Evolutionary conservation across 148 eudicot genomes (phyloP).

Genomic region (Talinum fruticosum): DNA sequence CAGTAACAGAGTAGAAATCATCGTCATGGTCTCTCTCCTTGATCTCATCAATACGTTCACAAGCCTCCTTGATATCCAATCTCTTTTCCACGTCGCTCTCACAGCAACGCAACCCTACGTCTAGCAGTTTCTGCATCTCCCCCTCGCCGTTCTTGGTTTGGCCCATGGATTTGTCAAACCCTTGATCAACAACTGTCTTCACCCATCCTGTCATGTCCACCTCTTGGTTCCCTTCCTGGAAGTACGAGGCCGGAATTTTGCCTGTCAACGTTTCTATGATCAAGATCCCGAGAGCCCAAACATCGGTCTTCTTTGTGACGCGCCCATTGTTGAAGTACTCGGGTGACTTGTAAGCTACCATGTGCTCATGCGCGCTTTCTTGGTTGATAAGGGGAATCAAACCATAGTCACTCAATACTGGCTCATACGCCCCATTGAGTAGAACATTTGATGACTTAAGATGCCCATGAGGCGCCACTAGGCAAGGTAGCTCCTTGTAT

Average conservation of each 20-base stretch:
- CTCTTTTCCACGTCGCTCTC: slow-evolving; percentile 55
- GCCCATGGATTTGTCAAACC: slow-evolving; percentile 56
- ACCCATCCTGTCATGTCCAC: slow-evolving; percentile 47
- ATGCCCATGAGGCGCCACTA: slow-evolving; percentile 77
- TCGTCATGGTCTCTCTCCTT: slow-evolving; percentile 53
- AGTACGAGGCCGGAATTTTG: slow-evolving; percentile 44
- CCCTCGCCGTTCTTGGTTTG: slow-evolving; percentile 32
- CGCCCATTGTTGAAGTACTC: slow-evolving; percentile 52
- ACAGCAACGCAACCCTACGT: slow-evolving; percentile 61
- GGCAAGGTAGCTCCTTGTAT: slow-evolving; percentile 59
- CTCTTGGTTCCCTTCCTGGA: slow-evolving; percentile 46
- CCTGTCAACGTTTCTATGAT: slow-evolving; percentile 74
- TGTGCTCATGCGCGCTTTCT: slow-evolving; percentile 58
- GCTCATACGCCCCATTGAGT: slow-evolving; percentile 39
- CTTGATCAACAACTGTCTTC: slow-evolving; percentile 22
- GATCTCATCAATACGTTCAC: slow-evolving; percentile 56
- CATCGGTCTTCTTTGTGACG: slow-evolving; percentile 68
- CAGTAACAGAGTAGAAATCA: slow-evolving; percentile 49
- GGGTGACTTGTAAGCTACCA: slow-evolving; percentile 85
- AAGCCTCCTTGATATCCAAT: slow-evolving; percentile 62
- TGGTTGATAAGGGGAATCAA: slow-evolving; percentile 63
- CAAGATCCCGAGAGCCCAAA: slow-evolving; percentile 70
- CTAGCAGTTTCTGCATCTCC: slow-evolving; percentile 64
- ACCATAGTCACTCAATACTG: slow-evolving; percentile 64
- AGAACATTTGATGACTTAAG: slow-evolving; percentile 87